Conservation (phyloP, 495 filamentous ascomycete genomes). For the Xeromyces bisporus region DNA sequence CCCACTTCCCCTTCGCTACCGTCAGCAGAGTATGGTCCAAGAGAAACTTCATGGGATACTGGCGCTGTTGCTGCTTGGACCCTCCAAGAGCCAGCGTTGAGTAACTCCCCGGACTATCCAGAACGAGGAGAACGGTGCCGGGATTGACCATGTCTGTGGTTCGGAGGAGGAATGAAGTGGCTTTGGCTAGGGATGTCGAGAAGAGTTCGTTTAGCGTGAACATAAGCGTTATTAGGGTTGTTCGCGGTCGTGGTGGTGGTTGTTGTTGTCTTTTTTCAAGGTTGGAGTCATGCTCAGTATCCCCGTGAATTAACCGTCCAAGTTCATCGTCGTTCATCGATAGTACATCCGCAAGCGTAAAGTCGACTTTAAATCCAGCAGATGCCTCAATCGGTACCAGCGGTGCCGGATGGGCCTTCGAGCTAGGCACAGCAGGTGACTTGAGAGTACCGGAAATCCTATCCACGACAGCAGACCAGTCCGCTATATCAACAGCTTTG, state of each 20-base stretch:
- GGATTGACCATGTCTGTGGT: constrained; percentile 37
- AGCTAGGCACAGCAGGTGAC: constrained; percentile 15
- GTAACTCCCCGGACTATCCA: constrained; percentile 88
- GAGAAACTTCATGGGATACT: constrained; percentile 88
- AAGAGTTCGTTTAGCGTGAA: constrained; percentile 98
- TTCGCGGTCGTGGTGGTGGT: constrained; percentile 5
- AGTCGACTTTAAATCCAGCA: constrained; percentile 25
- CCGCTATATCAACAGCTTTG: constrained; percentile 61
- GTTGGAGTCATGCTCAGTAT: neutral
- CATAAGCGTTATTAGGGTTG: constrained; percentile 59
- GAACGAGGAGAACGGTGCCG: constrained; percentile 60
- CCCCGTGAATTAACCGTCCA: constrained; percentile 14
- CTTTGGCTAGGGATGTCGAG: constrained; percentile 48
- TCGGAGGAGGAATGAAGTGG: constrained; percentile 55
- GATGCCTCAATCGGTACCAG: constrained; percentile 24
- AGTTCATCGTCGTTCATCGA: constrained; percentile 25
- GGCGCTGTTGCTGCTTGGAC: constrained; percentile 25
- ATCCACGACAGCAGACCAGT: constrained; percentile 48
- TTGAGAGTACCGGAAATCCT: constrained; percentile 30
- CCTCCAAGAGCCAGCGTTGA: constrained; percentile 54
- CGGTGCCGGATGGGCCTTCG: constrained; percentile 35
- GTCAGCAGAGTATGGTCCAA: constrained; percentile 64
- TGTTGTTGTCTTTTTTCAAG: constrained; percentile 1
- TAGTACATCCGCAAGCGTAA: constrained; percentile 49
- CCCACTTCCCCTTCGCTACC: constrained; percentile 41